These are phyloP conservation scores for Cardamine occulta DNA, from an alignment of 345 rosid species.

Conservation along the genomic window DNA sequence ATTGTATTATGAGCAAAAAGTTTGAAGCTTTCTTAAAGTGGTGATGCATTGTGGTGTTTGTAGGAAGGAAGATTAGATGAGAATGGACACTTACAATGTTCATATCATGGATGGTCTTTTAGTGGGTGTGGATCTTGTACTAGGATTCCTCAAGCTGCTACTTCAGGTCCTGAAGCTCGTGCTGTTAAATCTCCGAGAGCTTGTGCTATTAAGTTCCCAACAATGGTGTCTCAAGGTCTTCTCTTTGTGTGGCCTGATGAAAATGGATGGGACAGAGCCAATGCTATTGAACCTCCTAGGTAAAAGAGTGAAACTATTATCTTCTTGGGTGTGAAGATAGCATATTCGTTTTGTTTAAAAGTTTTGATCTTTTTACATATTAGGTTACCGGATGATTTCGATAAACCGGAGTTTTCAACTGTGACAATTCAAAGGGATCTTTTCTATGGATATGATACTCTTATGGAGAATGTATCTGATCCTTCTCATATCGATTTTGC, in stretches of 20 bases:
- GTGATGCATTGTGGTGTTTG: constrained; percentile 12
- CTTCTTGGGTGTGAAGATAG: not conserved
- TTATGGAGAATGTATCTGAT: constrained; percentile 98
- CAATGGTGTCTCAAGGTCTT: constrained; percentile 92
- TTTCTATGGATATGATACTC: constrained; percentile 91
- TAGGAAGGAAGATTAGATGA: constrained; percentile 97
- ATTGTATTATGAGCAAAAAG: constrained; percentile 11
- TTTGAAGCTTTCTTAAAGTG: not conserved
- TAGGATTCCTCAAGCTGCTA: constrained; percentile 79
- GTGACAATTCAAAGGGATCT: constrained; percentile 94
- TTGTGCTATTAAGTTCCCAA: constrained; percentile 76
- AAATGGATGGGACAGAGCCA: constrained; percentile 85
- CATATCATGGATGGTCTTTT: constrained; percentile 98
- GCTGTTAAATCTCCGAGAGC: constrained; percentile 84
- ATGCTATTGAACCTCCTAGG: constrained; percentile 73
- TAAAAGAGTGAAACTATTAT: constrained; percentile 31
- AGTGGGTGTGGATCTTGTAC: constrained; percentile 90
- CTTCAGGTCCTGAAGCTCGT: constrained; percentile 95
- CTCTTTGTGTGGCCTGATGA: constrained; percentile 99
- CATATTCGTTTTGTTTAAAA: not conserved
- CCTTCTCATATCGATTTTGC: constrained; percentile 98
- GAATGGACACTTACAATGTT: constrained; percentile 96
- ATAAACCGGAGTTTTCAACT: constrained; percentile 80
- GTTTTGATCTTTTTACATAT: constrained; percentile 13
- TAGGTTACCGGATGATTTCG: constrained; percentile 92